Percentiles rank a stretch among this genome's conserved stretches.
These are phyloP conservation scores for Erythrobasidium hasegawianum DNA, from an alignment of 1,284 basidiomycete genomes.

Conservation along the genomic window DNA sequence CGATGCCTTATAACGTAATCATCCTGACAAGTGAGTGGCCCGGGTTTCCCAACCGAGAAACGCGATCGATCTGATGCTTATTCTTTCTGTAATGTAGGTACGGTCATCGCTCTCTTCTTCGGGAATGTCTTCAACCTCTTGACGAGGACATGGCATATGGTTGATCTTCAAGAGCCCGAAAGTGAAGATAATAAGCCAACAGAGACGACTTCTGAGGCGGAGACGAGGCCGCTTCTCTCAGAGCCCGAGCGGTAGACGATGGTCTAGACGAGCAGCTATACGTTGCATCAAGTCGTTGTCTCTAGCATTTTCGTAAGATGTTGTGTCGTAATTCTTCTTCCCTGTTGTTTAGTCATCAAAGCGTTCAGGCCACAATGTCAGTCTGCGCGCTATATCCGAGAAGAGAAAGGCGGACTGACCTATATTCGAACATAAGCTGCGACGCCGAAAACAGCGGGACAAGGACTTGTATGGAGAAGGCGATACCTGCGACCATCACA, in stretches of 20 bases:
- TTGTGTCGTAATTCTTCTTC: constrained; percentile 60
- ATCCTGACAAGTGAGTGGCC: constrained; percentile 69
- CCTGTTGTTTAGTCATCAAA: constrained; percentile 45
- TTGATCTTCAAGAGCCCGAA: constrained; percentile 46
- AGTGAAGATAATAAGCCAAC: neutral
- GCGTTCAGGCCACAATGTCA: no score
- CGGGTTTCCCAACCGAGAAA: neutral
- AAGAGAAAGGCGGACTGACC: no score
- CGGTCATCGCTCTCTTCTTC: constrained; percentile 82
- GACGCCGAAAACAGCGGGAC: constrained; percentile 72
- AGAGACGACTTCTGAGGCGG: no score
- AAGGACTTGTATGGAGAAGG: constrained; percentile 63
- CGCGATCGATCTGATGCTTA: neutral
- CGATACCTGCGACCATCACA: no score
- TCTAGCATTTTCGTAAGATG: constrained; percentile 62
- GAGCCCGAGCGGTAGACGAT: no score
- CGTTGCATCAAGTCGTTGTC: no score
- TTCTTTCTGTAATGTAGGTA: constrained; percentile 10
- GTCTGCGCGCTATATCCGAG: no score
- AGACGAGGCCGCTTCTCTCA: no score
- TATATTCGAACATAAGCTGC: constrained; percentile 94
- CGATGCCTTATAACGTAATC: constrained; percentile 99
- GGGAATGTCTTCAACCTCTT: constrained; percentile 85
- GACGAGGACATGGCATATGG: constrained; percentile 67
- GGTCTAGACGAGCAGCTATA: no score